Conservation (phyloP, 2,329 filamentous ascomycete genomes). For the Aspergillus arachidicola region DNA sequence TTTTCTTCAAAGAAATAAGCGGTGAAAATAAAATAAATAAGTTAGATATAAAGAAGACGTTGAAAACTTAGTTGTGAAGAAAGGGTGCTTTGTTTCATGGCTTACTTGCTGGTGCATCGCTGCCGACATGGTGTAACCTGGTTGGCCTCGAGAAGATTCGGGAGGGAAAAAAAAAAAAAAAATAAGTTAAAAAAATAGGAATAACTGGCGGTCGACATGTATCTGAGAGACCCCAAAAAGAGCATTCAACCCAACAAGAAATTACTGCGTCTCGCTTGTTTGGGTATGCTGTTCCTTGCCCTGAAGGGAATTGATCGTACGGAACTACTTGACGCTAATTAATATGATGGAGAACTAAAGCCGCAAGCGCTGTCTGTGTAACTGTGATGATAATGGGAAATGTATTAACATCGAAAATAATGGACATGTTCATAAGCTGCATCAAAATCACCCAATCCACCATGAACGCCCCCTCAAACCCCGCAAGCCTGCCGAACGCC, state of each 20-base stretch:
- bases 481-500: background rate
- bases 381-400: background rate
- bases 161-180: background rate
- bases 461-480: background rate
- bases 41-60: background rate
- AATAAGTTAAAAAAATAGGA: no score
- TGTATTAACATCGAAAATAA: background rate
- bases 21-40: background rate
- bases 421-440: background rate
- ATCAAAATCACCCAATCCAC: background rate
- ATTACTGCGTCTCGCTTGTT: background rate
- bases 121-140: background rate
- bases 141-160: background rate
- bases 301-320: background rate
- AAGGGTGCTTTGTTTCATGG: background rate
- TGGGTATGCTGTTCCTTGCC: constrained; percentile 1
- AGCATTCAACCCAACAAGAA: background rate
- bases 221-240: background rate
- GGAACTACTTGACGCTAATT: background rate
- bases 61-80: background rate
- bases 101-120: background rate
- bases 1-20: background rate
- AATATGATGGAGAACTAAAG: background rate
- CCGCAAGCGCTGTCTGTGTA: background rate
- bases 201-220: background rate